Evolutionary conservation across 768 basidiomycete genomes (phyloP).

Genomic region (Phallus indusiatus): DNA sequence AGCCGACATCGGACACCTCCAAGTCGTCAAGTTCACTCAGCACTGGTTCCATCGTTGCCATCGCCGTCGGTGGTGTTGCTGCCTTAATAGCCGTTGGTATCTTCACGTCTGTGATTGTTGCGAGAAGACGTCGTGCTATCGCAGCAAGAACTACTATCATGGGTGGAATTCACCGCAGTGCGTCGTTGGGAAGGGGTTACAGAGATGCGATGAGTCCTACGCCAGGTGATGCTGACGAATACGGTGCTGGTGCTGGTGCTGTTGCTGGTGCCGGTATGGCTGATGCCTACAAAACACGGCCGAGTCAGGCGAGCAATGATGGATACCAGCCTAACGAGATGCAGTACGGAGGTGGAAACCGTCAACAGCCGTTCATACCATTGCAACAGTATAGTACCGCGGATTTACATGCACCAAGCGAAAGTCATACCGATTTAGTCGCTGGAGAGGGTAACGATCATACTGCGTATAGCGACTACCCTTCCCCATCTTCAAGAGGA

Average conservation of each 20-base stretch:
- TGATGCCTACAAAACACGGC: conserved; percentile 12
- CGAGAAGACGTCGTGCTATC: conserved; percentile 8
- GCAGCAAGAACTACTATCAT: conserved; percentile 36
- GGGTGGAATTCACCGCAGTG: conserved; percentile 39
- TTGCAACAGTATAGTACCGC: conserved; percentile 39
- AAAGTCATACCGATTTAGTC: not conserved
- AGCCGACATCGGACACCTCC: not conserved
- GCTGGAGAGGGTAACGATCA: not conserved
- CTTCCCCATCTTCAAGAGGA: not conserved
- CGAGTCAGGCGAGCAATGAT: conserved; percentile 22
- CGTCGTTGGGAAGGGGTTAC: conserved; percentile 40
- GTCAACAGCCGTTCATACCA: conserved; percentile 47
- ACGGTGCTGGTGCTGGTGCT: conserved; percentile 11
- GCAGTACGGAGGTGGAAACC: conserved; percentile 45
- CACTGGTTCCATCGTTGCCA: conserved; percentile 11
- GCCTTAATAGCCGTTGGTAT: conserved; percentile 42
- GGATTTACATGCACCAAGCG: conserved; percentile 10
- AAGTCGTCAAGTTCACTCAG: not conserved
- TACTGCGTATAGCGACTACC: not conserved
- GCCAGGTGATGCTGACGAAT: conserved; percentile 23
- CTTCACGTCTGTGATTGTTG: conserved; percentile 3
- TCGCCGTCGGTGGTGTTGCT: conserved; percentile 39
- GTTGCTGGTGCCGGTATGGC: conserved; percentile 22
- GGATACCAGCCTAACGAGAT: conserved; percentile 28
- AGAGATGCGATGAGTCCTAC: conserved; percentile 15